phyloP scores from a whole-genome alignment of 495 filamentous ascomycete genomes.

The Xylaria venustula region DNA sequence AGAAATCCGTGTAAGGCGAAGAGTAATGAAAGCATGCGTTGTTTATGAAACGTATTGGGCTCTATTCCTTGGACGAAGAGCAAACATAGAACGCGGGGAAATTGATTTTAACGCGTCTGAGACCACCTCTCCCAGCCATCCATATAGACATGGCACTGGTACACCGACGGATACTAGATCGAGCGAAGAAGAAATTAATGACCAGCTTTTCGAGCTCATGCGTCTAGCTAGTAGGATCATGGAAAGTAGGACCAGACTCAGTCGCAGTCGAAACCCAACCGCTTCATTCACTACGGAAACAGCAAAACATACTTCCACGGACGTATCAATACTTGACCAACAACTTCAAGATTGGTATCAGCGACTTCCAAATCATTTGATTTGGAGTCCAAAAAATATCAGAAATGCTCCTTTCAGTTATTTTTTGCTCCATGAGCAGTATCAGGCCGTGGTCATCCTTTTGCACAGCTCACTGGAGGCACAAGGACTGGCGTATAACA shows the following conservation, averaged over 20 bases:
- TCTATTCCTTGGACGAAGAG: conserved; percentile 49
- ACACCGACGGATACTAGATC: not conserved
- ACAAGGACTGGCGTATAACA: conserved; percentile 35
- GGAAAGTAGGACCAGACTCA: conserved; percentile 31
- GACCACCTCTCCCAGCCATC: conserved; percentile 24
- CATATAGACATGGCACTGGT: not conserved
- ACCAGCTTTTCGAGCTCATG: conserved; percentile 50
- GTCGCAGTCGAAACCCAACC: conserved; percentile 23
- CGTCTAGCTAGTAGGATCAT: conserved; percentile 50
- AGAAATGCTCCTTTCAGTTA: conserved; percentile 48
- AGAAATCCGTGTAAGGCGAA: conserved; percentile 43
- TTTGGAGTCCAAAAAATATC: conserved; percentile 50
- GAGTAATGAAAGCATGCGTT: conserved; percentile 50
- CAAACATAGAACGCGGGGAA: conserved; percentile 50
- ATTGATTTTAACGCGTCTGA: conserved; percentile 43
- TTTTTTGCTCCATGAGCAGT: conserved; percentile 55
- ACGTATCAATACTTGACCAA: conserved; percentile 45
- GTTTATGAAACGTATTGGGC: conserved; percentile 54
- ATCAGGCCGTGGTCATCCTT: conserved; percentile 48
- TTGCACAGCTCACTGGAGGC: conserved; percentile 50
- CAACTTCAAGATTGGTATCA: conserved; percentile 53
- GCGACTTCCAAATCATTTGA: conserved; percentile 43
- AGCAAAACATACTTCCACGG: conserved; percentile 42
- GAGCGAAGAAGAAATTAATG: conserved; percentile 39
- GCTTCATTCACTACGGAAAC: conserved; percentile 26